Percentiles rank a stretch among this genome's conserved stretches.
phyloP scores from a whole-genome alignment of 345 rosid species.

The Excoecaria agallocha region DNA sequence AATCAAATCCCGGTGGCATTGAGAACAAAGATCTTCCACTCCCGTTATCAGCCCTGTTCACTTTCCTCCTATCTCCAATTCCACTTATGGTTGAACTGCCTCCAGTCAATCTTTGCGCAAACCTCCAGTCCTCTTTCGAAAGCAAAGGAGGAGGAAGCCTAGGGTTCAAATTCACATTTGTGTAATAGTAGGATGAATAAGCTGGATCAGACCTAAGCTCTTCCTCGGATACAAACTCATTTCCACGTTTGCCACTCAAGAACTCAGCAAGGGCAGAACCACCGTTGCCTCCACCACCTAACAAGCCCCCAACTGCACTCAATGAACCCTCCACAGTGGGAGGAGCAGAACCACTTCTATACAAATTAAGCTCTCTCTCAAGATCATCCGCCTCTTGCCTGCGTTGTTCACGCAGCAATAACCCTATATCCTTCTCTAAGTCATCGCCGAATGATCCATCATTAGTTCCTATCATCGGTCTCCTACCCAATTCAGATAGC shows the following conservation, averaged over 20 bases:
- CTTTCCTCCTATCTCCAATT: conserved; percentile 70
- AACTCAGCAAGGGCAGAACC: conserved; percentile 40
- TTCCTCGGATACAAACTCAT: conserved; percentile 51
- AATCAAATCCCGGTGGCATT: conserved; percentile 75
- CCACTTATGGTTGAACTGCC: conserved; percentile 59
- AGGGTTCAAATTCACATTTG: conserved; percentile 78
- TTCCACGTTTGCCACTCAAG: conserved; percentile 42
- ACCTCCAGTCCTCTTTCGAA: conserved; percentile 85
- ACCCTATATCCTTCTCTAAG: conserved; percentile 68
- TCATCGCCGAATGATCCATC: conserved; percentile 73
- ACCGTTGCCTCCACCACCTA: conserved; percentile 38
- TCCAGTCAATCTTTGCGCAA: conserved; percentile 70
- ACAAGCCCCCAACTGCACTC: conserved; percentile 58
- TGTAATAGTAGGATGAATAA: conserved; percentile 63
- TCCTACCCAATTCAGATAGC: conserved; percentile 60
- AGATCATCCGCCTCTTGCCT: conserved; percentile 55
- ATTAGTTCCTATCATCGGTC: conserved; percentile 61
- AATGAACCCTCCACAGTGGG: conserved; percentile 74
- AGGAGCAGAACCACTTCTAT: conserved; percentile 75
- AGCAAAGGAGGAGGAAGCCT: conserved; percentile 88
- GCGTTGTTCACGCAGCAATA: conserved; percentile 49
- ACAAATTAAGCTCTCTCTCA: conserved; percentile 61
- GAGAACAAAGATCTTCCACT: conserved; percentile 59
- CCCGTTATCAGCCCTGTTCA: conserved; percentile 41
- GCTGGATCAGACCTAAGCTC: conserved; percentile 84